These are phyloP conservation scores for Macroventuria anomochaeta DNA, from an alignment of 2,329 filamentous ascomycete species.

Conservation along the genomic window DNA sequence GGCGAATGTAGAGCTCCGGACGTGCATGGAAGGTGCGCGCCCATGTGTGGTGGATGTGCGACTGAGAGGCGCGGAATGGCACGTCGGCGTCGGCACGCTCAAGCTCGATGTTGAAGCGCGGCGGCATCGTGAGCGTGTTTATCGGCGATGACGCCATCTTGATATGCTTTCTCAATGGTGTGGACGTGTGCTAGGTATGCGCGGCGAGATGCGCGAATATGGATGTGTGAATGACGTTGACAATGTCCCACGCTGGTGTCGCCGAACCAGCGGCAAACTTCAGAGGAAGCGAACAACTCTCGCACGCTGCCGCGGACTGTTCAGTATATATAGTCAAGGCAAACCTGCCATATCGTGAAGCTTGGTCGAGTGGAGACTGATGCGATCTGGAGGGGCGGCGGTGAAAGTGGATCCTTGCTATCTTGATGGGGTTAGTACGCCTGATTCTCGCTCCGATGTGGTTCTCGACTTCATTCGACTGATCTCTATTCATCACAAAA, in stretches of 20 bases:
- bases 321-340: neutral
- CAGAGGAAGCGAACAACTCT: neutral
- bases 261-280: constrained; percentile 11
- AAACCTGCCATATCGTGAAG: neutral
- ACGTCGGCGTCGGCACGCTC: constrained; percentile 65
- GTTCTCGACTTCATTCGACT: constrained; percentile 3
- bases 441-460: constrained; percentile 9
- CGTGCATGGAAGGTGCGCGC: constrained; percentile 88
- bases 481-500: neutral
- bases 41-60: constrained; percentile 89
- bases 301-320: neutral
- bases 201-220: constrained; percentile 1
- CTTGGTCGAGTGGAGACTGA: neutral
- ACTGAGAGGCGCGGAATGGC: constrained; percentile 76
- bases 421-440: constrained; percentile 7
- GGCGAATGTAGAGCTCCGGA: constrained; percentile 90
- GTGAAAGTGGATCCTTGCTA: constrained; percentile 11
- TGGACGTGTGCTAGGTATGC: neutral
- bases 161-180: neutral
- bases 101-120: constrained; percentile 61
- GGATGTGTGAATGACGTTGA: constrained; percentile 17
- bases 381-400: constrained; percentile 8
- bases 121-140: constrained; percentile 41
- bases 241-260: constrained; percentile 13
- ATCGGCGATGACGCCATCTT: constrained; percentile 28